Conservation (phyloP, 2,329 filamentous ascomycete genomes). For the Penicillium expansum region DNA sequence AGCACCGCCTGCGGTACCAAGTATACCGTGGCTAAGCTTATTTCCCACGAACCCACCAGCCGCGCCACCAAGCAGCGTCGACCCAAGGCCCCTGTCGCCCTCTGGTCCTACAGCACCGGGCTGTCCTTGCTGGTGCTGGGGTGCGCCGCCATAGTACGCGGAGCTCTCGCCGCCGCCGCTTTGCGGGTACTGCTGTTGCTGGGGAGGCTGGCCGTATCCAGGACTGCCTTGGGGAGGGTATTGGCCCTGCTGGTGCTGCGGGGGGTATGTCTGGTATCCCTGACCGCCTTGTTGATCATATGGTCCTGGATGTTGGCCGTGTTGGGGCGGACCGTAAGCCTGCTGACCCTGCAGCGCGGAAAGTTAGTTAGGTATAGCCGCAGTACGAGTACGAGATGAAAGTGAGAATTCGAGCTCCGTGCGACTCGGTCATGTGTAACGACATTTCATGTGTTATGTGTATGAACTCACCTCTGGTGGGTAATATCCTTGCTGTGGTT, state of each 20-base stretch:
- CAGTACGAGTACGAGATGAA: background rate
- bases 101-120: constrained; percentile 19
- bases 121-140: constrained; percentile 22
- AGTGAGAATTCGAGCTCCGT: background rate
- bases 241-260: constrained; percentile 9
- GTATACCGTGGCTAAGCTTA: constrained; percentile 17
- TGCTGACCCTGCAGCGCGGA: constrained; percentile 16
- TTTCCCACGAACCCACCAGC: constrained; percentile 21
- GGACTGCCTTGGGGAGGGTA: constrained; percentile 19
- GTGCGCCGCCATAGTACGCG: constrained; percentile 31
- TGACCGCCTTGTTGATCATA: constrained; percentile 13
- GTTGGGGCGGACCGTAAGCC: constrained; percentile 18
- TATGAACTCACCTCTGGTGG: constrained; percentile 25
- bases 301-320: constrained; percentile 15
- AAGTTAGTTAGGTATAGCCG: background rate
- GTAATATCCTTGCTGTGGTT: constrained; percentile 27
- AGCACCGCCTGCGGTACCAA: constrained; percentile 21
- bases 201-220: constrained; percentile 26
- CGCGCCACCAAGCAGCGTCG: constrained; percentile 21
- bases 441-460: background rate
- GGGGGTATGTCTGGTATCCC: constrained; percentile 13
- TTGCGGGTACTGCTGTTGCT: constrained; percentile 25
- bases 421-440: background rate
- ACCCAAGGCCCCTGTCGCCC: constrained; percentile 22
- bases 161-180: constrained; percentile 31